These are phyloP conservation scores for Aurifilum marmelostoma DNA, from an alignment of 2,329 filamentous ascomycete species.

Conservation along the genomic window DNA sequence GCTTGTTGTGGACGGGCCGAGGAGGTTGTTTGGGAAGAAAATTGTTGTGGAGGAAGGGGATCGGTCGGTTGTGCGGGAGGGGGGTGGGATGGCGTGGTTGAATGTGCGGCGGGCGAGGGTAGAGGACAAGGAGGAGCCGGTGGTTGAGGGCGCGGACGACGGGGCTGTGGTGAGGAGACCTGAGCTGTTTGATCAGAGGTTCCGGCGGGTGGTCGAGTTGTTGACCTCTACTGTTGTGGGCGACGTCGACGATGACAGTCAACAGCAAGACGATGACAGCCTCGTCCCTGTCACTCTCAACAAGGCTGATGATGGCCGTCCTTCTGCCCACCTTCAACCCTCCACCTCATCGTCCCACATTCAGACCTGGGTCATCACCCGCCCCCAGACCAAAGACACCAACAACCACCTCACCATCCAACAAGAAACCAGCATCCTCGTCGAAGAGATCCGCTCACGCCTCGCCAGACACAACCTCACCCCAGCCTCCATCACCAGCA, in stretches of 20 bases:
- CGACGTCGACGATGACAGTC: neutral
- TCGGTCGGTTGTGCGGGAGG: conserved; percentile 61
- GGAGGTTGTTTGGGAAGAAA: conserved; percentile 69
- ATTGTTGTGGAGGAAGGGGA: conserved; percentile 64
- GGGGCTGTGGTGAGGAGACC: conserved; percentile 59
- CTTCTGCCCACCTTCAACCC: neutral
- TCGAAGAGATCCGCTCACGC: conserved; percentile 47
- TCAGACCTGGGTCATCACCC: conserved; percentile 23
- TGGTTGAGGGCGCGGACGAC: conserved; percentile 8
- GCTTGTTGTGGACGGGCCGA: conserved; percentile 80
- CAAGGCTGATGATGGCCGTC: neutral
- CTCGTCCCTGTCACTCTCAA: neutral
- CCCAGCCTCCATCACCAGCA: conserved; percentile 53
- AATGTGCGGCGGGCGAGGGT: conserved; percentile 62
- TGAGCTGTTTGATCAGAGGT: conserved; percentile 67
- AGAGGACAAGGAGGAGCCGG: conserved; percentile 47
- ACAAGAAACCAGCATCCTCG: conserved; percentile 52
- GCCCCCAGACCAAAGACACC: neutral
- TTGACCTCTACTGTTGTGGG: conserved; percentile 32
- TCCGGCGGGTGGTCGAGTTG: conserved; percentile 45
- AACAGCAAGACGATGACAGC: no score
- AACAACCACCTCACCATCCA: conserved; percentile 41
- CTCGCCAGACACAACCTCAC: conserved; percentile 43
- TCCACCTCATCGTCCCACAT: conserved; percentile 33
- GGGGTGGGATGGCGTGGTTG: conserved; percentile 78